Conservation (phyloP, 164 flowering plant genomes). For the Paratinospora sagittata region DNA sequence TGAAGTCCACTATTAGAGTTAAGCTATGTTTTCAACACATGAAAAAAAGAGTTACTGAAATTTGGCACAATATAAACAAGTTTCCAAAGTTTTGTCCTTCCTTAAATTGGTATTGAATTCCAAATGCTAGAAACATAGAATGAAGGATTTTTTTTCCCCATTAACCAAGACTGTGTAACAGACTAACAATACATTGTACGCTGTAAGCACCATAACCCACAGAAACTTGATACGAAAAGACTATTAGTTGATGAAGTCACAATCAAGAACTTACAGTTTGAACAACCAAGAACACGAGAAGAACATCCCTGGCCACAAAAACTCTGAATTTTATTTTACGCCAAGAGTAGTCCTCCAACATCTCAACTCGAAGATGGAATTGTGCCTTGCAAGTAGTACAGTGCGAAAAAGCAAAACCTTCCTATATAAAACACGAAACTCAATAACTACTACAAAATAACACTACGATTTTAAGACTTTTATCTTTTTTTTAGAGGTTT, state of each 20-base stretch:
- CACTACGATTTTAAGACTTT: background rate
- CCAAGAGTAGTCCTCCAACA: constrained; percentile 74
- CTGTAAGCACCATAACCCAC: too few relatives aligned
- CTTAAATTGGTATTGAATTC: background rate
- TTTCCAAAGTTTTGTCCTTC: background rate
- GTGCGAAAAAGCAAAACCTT: constrained; percentile 95
- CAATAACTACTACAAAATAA: background rate
- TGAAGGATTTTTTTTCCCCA: too few relatives aligned
- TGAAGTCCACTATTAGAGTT: background rate
- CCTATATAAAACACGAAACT: constrained; percentile 30
- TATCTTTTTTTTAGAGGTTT: too few relatives aligned
- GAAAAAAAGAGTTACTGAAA: background rate
- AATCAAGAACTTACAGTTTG: constrained; percentile 56
- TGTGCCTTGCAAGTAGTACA: constrained; percentile 97
- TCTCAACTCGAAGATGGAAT: constrained; percentile 67
- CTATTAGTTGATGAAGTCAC: background rate
- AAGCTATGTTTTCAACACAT: background rate
- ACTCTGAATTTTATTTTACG: constrained; percentile 79
- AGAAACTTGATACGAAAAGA: background rate
- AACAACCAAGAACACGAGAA: constrained; percentile 81
- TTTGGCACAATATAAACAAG: background rate
- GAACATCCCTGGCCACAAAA: constrained; percentile 88
- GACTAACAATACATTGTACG: background rate
- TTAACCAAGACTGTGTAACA: too few relatives aligned
- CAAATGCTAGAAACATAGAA: too few relatives aligned